Base-by-base conservation (phyloP, 1,139 yeast genomes). In the Magnusiomyces magnusii region DNA sequence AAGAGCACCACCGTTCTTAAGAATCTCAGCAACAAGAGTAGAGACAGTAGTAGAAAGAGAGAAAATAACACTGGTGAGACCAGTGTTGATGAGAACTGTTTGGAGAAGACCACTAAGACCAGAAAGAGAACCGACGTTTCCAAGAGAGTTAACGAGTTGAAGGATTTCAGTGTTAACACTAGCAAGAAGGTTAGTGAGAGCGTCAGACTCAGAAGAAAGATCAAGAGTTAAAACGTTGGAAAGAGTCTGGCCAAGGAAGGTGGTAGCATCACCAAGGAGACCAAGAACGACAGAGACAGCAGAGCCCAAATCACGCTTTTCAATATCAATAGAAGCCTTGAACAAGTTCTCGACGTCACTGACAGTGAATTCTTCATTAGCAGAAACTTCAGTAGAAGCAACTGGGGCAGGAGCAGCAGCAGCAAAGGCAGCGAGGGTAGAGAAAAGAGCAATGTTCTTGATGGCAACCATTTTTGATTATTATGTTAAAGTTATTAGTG, bases 351-450 rank as follows among this genome's bases (percentile, higher is more conserved):
- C 25, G 13, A 21, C 27, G 13, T 23, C 25, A n/a, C 3, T 5
- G 17, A 23, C 50, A 10, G 50, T 21, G 28, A 3, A 23, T 15
- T 21, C 28, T 5, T 21, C 27, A 5, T 9, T 7, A 27, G 27
- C 28, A 47, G 27, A 5, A 21, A 47, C 50, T 3, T 21, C 50
- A 10, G 10, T 19, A 24, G 50, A 47, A n/a, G 10, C 50, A 24
- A 27, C 13, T 5, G 10, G 27, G 17, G 28, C 50, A 23, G 17
- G 17, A 47, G 28, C 27, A 47, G 50, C 50, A 47, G 50, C 28
- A n/a, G 50, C 50, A 21, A 47, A 21, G 50, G 50, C 50, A 47
- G 19, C 50, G 21, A 47, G 50, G 19, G 44, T 19, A 47, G 50
- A 24, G 27, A 47, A 10, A n/a, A 47, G 13, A 21, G 50, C 50